phyloP scores from a whole-genome alignment of 768 basidiomycete genomes.

The Lyophyllum atratum region DNA sequence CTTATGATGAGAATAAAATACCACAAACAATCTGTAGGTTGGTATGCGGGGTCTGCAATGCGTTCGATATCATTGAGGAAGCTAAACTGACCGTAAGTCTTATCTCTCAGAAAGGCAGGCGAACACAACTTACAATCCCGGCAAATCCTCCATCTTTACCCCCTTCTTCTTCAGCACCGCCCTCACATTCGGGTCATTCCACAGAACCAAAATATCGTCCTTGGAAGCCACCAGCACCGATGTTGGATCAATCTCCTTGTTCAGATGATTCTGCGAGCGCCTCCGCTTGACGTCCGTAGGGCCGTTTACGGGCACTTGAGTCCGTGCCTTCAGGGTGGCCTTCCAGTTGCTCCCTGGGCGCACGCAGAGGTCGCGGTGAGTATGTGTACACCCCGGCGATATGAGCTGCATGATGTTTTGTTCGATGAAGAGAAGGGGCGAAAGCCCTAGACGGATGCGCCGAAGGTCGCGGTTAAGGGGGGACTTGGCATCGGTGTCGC shows the following conservation, averaged over 20 bases:
- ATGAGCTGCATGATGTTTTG: constrained; percentile 51
- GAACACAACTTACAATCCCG: constrained; percentile 64
- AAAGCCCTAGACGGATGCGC: constrained; percentile 36
- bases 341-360: constrained; percentile 66
- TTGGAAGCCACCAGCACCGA: constrained; percentile 51
- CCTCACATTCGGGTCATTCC: constrained; percentile 58
- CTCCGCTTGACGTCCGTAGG: constrained; percentile 3
- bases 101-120: background rate
- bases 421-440: constrained; percentile 58
- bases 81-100: constrained; percentile 32
- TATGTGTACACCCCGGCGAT: constrained; percentile 42
- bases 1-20: background rate
- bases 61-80: constrained; percentile 72
- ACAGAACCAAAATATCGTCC: constrained; percentile 63
- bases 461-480: constrained; percentile 28
- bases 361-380: constrained; percentile 44
- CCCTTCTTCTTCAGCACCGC: constrained; percentile 50
- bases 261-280: constrained; percentile 24
- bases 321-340: constrained; percentile 9
- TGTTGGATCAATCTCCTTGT: constrained; percentile 46
- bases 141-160: constrained; percentile 57
- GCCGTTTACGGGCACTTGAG: background rate
- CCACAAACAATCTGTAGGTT: constrained; percentile 64
- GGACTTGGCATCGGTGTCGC: constrained; percentile 6
- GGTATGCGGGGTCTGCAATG: constrained; percentile 54